These are phyloP conservation scores for Lolium perenne DNA, from an alignment of 176 grass and related monocot genomes.

Conservation along the genomic window DNA sequence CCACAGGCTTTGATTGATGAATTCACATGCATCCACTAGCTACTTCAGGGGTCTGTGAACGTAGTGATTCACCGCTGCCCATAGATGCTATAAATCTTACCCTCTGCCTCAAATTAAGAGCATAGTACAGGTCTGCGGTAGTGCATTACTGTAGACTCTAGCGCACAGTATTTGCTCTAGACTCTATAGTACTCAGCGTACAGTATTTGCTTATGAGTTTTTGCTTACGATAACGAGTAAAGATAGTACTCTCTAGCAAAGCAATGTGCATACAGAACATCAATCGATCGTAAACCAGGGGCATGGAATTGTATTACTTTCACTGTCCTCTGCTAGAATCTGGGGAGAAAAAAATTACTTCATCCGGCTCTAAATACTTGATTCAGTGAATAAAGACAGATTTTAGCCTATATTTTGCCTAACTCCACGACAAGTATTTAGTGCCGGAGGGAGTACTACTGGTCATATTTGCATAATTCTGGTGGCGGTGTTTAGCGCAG, in stretches of 20 bases:
- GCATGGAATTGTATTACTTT: background rate
- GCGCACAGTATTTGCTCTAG: background rate
- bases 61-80: background rate
- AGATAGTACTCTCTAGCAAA: background rate
- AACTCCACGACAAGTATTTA: too few species aligned
- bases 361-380: too few species aligned
- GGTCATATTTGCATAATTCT: background rate
- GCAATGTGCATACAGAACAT: background rate
- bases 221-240: too few species aligned
- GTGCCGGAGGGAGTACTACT: background rate
- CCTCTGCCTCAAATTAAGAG: background rate
- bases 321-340: background rate
- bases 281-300: background rate
- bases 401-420: too few species aligned
- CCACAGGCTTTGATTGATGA: constrained; percentile 38
- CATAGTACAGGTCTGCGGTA: background rate
- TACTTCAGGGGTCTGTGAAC: background rate
- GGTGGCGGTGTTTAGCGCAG: background rate
- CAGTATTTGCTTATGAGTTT: background rate
- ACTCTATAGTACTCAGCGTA: too few species aligned
- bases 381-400: too few species aligned
- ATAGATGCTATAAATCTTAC: background rate
- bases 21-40: constrained; percentile 27
- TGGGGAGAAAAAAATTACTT: too few species aligned
- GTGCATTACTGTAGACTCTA: background rate